Evolutionary conservation across 371 early-diverging fungal genomes (phyloP).

Genomic region (Mucor circinelloides): DNA sequence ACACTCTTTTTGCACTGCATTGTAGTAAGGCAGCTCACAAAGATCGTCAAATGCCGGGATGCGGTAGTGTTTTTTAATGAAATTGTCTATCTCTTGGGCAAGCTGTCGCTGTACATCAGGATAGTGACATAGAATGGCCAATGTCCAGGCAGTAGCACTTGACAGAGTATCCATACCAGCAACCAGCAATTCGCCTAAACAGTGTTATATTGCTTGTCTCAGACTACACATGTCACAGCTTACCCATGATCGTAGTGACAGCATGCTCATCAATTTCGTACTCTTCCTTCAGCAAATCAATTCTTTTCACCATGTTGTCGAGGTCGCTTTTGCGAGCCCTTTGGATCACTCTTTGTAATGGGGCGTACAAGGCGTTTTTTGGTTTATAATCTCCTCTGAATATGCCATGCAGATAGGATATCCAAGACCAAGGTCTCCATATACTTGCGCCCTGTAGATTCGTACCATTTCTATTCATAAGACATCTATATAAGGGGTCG

Average conservation of each 20-base stretch:
- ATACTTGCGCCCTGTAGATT: neutral
- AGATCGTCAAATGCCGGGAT: constrained; percentile 23
- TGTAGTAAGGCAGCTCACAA: constrained; percentile 23
- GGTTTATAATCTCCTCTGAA: constrained; percentile 9
- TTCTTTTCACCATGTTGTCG: constrained; percentile 11
- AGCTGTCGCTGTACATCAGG: constrained; percentile 22
- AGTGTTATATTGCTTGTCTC: too few species aligned
- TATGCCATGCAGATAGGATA: constrained; percentile 16
- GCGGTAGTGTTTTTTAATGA: constrained; percentile 19
- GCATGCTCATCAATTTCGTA: constrained; percentile 12
- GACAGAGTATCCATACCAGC: constrained; percentile 14
- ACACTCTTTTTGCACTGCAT: constrained; percentile 32
- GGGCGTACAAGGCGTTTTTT: neutral
- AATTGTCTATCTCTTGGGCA: constrained; percentile 17
- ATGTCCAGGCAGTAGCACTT: constrained; percentile 11
- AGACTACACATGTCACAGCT: constrained; percentile 8
- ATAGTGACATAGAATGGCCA: constrained; percentile 16
- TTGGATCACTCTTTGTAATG: neutral
- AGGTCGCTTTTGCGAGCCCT: neutral
- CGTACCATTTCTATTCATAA: neutral
- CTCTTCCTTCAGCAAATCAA: constrained; percentile 14
- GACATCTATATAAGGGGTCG: constrained; percentile 14
- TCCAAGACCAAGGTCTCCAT: neutral
- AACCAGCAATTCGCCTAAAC: constrained; percentile 13
- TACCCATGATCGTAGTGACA: constrained; percentile 26